Evolutionary conservation across 805 yeast species (phyloP), one percentile per base, ranked within the genome.

Genomic region (Kluyveromyces lactis): DNA sequence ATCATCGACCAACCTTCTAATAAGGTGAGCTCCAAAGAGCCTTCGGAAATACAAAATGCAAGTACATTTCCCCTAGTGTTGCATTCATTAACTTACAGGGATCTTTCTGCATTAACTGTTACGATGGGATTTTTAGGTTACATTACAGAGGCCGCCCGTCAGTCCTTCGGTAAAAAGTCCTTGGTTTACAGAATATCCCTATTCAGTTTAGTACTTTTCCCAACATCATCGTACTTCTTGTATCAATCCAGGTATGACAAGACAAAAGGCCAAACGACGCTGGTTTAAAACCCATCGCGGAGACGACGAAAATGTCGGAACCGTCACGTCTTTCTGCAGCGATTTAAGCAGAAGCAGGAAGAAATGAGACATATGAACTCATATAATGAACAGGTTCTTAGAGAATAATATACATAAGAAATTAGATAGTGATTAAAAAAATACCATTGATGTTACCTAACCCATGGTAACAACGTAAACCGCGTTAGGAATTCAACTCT

Each of bases 61-160:
- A 27, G 37, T 26, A 16, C 26, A 16, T 15, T 39, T 13, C 10
- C 16, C 7, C 31, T 18, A 18, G 26, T 34, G 11, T 12, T 49
- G 18, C 44, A 45, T 26, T 47, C 51, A 4, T 24, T 49, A 19
- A 49, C 52, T 1, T 51, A 47, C 31, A 42, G 51, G 10, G 55
- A 51, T 18, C 31, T 51, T 27, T 51, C 55, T 12, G 46, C 46
- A 33, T 42, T 45, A 21, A 26, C 48, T 6, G 44, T 51, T 15
- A 51, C 49, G 3, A 47, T 49, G 48, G 55, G 55, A 17, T 50
- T 51, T 26, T 33, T 49, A 26, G 46, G 50, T 11, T 52, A 49
- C 31, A 33, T 51, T 4, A 46, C 52, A 18, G 49, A 46, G 27
- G 42, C 43, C 21, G 43, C 52, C 4, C 50, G 45, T 28, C 41